phyloP scores from a whole-genome alignment of 2,329 filamentous ascomycete genomes.

The Bipolaris sorokiniana region DNA sequence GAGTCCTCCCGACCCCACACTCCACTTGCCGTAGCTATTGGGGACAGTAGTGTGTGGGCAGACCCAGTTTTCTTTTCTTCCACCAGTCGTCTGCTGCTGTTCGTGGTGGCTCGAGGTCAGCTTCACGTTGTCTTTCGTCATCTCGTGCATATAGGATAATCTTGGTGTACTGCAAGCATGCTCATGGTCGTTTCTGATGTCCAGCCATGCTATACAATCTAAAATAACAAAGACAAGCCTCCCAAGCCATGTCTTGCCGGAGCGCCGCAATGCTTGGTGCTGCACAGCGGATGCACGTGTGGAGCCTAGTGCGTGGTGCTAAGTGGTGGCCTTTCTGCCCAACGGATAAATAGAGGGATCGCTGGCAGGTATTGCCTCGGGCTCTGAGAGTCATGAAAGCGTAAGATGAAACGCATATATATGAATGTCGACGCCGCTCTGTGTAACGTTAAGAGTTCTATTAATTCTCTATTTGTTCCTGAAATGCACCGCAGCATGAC shows the following conservation, averaged over 20 bases:
- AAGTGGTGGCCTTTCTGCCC: constrained; percentile 15
- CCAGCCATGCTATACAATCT: neutral
- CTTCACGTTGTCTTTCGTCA: neutral
- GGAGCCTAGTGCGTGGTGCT: constrained; percentile 1
- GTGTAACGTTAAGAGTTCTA: neutral
- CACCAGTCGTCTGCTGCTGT: constrained; percentile 5
- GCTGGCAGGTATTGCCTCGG: neutral
- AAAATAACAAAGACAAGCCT: constrained; percentile 7
- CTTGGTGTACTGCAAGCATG: neutral
- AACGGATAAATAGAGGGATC: constrained; percentile 7
- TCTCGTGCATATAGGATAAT: neutral
- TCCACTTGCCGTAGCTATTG: constrained; percentile 10
- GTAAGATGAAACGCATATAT: neutral
- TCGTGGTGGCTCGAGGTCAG: neutral
- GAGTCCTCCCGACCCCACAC: constrained; percentile 12
- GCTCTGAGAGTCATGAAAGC: neutral
- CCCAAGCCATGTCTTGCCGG: constrained; percentile 7
- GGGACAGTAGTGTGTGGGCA: neutral
- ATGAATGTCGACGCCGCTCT: neutral
- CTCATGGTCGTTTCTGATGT: constrained; percentile 1
- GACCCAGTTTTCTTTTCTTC: constrained; percentile 15
- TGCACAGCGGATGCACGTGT: constrained; percentile 9
- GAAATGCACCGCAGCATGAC: neutral
- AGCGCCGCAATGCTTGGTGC: constrained; percentile 13
- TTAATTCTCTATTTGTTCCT: neutral